A percentile compares a stretch with the other conserved stretches of the same genome.
These are phyloP conservation scores for Mycena venus DNA, from an alignment of 768 basidiomycete genomes.

Conservation along the genomic window DNA sequence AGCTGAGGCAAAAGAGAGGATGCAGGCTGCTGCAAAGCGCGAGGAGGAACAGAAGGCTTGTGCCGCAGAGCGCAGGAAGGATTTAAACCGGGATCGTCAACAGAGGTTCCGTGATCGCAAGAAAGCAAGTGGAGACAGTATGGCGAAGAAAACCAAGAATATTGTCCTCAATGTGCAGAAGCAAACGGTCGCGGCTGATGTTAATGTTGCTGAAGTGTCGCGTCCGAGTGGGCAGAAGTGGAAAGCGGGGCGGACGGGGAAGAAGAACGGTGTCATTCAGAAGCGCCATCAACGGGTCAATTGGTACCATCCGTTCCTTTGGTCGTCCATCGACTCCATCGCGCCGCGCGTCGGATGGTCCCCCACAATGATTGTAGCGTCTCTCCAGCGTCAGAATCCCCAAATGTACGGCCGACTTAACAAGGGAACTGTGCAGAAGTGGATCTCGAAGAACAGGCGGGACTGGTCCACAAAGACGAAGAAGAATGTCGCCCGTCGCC, in stretches of 20 bases:
- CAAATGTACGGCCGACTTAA: neutral
- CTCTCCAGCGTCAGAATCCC: neutral
- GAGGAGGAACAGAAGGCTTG: neutral
- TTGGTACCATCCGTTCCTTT: constrained; percentile 40
- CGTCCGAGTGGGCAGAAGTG: neutral
- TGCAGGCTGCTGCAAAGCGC: neutral
- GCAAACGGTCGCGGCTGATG: neutral
- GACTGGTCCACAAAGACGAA: neutral
- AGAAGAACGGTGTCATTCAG: constrained; percentile 26
- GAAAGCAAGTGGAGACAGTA: neutral
- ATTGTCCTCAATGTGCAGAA: neutral
- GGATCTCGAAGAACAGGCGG: neutral
- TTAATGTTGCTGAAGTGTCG: neutral
- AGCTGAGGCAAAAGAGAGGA: neutral
- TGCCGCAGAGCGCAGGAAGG: neutral
- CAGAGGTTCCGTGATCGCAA: neutral
- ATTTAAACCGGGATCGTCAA: neutral
- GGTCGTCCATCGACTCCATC: neutral
- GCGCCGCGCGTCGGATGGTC: constrained; percentile 5
- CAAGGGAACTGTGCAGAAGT: neutral
- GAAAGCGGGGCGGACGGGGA: constrained; percentile 10
- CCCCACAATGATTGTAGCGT: neutral
- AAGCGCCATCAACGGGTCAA: constrained; percentile 14
- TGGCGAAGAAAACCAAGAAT: neutral
- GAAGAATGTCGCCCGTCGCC: neutral